A percentile compares a stretch with the other conserved stretches of the same genome.
Conservation (phyloP, 208 protist species). For the Leishmania tarentolae region DNA sequence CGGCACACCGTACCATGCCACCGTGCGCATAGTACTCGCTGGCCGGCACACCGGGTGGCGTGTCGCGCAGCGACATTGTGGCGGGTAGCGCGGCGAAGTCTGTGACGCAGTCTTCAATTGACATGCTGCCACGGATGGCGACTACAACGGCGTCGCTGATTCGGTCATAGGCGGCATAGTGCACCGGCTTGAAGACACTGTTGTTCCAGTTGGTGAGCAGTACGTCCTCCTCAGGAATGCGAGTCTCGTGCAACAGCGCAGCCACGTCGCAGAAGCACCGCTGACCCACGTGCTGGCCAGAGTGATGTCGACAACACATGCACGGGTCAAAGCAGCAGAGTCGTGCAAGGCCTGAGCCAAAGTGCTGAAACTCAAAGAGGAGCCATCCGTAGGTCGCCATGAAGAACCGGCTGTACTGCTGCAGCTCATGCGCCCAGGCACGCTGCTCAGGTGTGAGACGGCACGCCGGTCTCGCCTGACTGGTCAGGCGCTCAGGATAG, state of each 20-base stretch:
- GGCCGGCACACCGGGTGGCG: slow-evolving; percentile 4
- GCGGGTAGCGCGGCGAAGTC: slow-evolving; percentile 68
- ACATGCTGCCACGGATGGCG: slow-evolving; percentile 89
- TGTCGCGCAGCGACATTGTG: slow-evolving; percentile 39
- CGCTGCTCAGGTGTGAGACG: slow-evolving; percentile 43
- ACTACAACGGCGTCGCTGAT: slow-evolving; percentile 63
- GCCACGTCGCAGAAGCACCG: slow-evolving; percentile 68
- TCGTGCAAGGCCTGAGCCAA: slow-evolving; percentile 48
- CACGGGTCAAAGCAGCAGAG: slow-evolving; percentile 67
- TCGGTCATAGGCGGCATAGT: slow-evolving; percentile 77
- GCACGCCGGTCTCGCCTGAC: slow-evolving; percentile 51
- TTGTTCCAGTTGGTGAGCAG: slow-evolving; percentile 78
- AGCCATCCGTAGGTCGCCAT: slow-evolving; percentile 79
- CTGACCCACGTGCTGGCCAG: slow-evolving; percentile 50
- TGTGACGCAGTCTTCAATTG: slow-evolving; percentile 81
- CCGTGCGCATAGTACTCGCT: slow-evolving; percentile 82
- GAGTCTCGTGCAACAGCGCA: slow-evolving; percentile 58
- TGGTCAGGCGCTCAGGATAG: slow-evolving; percentile 45
- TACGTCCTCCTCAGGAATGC: slow-evolving; percentile 61
- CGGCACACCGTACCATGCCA: slow-evolving; percentile 72
- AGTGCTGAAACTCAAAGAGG: slow-evolving; percentile 74
- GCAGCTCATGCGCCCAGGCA: slow-evolving; percentile 43
- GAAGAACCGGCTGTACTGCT: slow-evolving; percentile 75
- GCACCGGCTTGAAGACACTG: slow-evolving; percentile 68
- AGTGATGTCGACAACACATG: slow-evolving; percentile 65